These are phyloP conservation scores for Amanita fuliginea DNA, from an alignment of 768 basidiomycete genomes.

Conservation along the genomic window DNA sequence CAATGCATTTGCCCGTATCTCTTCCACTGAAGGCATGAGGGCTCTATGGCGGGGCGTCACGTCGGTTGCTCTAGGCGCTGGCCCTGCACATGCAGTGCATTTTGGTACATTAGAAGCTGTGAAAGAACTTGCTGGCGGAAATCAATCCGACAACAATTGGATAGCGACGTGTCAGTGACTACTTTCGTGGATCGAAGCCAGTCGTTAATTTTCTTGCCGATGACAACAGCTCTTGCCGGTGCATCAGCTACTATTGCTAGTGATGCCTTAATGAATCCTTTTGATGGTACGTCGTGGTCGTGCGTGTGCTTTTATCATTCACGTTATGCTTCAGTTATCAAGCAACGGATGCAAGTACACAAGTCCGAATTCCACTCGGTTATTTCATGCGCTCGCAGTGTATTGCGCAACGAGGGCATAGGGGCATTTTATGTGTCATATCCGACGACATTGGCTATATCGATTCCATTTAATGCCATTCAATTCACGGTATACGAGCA, in stretches of 20 bases:
- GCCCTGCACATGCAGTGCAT: conserved; percentile 96
- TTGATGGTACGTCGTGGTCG: conserved; percentile 67
- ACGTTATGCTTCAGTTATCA: conserved; percentile 61
- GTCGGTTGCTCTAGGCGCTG: conserved; percentile 91
- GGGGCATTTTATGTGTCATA: conserved; percentile 96
- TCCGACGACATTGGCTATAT: conserved; percentile 94
- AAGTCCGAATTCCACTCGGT: conserved; percentile 87
- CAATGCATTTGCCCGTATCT: conserved; percentile 85
- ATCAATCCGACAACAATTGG: conserved; percentile 71
- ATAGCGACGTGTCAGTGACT: conserved; percentile 70
- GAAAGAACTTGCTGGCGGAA: conserved; percentile 87
- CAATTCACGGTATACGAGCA: conserved; percentile 97
- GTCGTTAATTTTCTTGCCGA: conserved; percentile 2
- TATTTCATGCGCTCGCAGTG: conserved; percentile 71
- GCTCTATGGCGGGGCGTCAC: conserved; percentile 94
- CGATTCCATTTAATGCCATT: conserved; percentile 95
- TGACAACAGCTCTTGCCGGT: conserved; percentile 68
- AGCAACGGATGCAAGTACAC: conserved; percentile 98
- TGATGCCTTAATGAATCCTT: conserved; percentile 99
- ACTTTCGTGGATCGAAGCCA: background rate
- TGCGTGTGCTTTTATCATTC: conserved; percentile 2
- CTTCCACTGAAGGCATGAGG: conserved; percentile 85
- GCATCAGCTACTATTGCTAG: conserved; percentile 90
- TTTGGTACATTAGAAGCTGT: conserved; percentile 94
- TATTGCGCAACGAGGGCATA: conserved; percentile 80